Evolutionary conservation across 2,329 filamentous ascomycete genomes (phyloP), one percentile per base, ranked within the genome.

Genomic region (Sclerotiophoma versabilis): DNA sequence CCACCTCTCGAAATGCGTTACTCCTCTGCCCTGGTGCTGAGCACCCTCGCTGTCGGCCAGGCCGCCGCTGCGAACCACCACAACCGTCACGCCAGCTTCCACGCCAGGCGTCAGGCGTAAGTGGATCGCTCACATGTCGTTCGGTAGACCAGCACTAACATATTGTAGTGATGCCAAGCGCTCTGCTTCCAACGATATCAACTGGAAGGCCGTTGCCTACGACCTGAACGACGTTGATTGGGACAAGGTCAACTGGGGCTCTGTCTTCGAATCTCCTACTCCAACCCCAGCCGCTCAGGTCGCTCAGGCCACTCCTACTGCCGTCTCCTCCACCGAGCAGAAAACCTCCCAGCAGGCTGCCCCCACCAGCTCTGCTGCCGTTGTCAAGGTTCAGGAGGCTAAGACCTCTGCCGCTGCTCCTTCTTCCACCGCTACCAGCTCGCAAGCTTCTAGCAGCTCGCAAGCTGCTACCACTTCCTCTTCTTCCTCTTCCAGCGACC

Each of bases 1-100:
- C 39, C 53, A 32, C 45, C 29, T 27, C 44, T 44, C 66, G 59
- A 60, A 37, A 75, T 75, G 72, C 72, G 65, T 58, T 75, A 69
- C 64, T 65, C 69, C 29, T 67, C 72, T 60, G 69, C 71, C 53
- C 43, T 72, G 60, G 70, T 74, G 69, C 63, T 75, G 60, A 65
- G 69, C 72, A 70, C 72, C 63, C 60, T 74, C 55, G 72, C 66
- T 49, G 64, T 66, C 59, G 71, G 72, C 55, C 66, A 70, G 62
- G 71, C 70, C 50, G 68, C 70, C 34, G 72, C 72, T 49, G 60
- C 54, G 54, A 63, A 66, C 58, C 33, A 64, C 36, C 65, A 68
- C 60, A 64, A 68, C 65, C 66, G 70, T 37, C 72, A 75, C 53
- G 68, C 71, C 58, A 67, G 63, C 62, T 74, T 75, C 69, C 73